phyloP scores from a whole-genome alignment of 306 rosid species.

The Adenanthera pavonina region DNA sequence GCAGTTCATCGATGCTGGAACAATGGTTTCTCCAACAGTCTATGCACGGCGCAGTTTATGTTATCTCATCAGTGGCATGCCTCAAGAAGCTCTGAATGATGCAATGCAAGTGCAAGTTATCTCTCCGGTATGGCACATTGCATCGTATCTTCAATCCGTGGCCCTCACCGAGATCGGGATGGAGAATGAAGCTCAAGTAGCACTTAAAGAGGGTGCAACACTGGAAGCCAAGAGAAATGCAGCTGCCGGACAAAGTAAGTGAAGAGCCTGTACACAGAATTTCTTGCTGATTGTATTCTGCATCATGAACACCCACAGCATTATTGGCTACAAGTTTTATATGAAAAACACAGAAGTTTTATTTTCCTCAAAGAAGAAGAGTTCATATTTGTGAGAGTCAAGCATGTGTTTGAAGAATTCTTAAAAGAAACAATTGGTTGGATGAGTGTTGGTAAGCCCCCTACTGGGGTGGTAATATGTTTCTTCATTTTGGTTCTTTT shows the following conservation, averaged over 20 bases:
- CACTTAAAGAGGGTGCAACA: constrained; percentile 69
- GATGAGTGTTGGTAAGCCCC: constrained; percentile 48
- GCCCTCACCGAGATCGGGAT: constrained; percentile 61
- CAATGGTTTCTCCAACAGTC: constrained; percentile 80
- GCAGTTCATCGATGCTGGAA: constrained; percentile 78
- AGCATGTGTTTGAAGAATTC: constrained; percentile 41
- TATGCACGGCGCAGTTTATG: constrained; percentile 72
- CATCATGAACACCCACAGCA: constrained; percentile 37
- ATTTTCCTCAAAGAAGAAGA: background rate
- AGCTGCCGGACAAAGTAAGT: constrained; percentile 60
- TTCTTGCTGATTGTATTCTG: constrained; percentile 34
- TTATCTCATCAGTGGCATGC: constrained; percentile 73
- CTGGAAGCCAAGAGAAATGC: constrained; percentile 67
- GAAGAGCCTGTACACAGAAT: constrained; percentile 50
- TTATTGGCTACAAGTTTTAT: constrained; percentile 26
- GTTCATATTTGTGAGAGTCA: background rate
- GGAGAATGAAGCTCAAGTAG: constrained; percentile 72
- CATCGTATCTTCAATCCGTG: constrained; percentile 83
- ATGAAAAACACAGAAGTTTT: constrained; percentile 21
- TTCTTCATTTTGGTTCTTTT: constrained; percentile 38
- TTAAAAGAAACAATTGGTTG: constrained; percentile 39
- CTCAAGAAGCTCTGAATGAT: constrained; percentile 69
- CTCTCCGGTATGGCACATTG: constrained; percentile 80
- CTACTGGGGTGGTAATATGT: constrained; percentile 47
- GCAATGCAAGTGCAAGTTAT: constrained; percentile 79